phyloP scores from a whole-genome alignment of 164 flowering plant species.

The Hamamelis virginiana region DNA sequence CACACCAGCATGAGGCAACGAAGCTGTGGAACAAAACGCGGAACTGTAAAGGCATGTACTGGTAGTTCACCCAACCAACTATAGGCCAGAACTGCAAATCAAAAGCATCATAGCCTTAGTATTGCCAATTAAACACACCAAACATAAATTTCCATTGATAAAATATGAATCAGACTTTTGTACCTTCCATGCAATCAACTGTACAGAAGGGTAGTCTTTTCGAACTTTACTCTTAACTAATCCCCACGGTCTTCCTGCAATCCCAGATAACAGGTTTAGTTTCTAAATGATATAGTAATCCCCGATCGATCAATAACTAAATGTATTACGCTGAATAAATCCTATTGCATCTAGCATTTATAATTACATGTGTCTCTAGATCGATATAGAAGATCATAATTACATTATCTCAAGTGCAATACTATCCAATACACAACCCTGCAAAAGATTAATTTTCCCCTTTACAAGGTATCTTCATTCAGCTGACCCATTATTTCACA shows the following conservation, averaged over 20 bases:
- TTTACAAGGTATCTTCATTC: not conserved
- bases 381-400: not conserved
- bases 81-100: conserved; percentile 78
- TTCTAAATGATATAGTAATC: not conserved
- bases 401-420: not conserved
- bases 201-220: conserved; percentile 66
- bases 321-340: no score
- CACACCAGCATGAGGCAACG: conserved; percentile 74
- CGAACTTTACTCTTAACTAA: conserved; percentile 56
- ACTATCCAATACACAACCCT: no score
- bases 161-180: not conserved
- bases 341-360: not conserved
- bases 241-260: conserved; percentile 67
- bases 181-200: conserved; percentile 82
- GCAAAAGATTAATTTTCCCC: not conserved
- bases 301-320: not conserved
- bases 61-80: conserved; percentile 74
- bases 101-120: conserved; percentile 1
- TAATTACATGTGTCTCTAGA: not conserved
- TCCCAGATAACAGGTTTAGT: not conserved
- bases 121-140: not conserved
- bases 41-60: conserved; percentile 73
- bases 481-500: not conserved
- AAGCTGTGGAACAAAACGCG: conserved; percentile 76
- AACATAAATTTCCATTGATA: not conserved